Evolutionary conservation across 1,139 yeast species (phyloP).

Genomic region (Yamadazyma trypodendri): DNA sequence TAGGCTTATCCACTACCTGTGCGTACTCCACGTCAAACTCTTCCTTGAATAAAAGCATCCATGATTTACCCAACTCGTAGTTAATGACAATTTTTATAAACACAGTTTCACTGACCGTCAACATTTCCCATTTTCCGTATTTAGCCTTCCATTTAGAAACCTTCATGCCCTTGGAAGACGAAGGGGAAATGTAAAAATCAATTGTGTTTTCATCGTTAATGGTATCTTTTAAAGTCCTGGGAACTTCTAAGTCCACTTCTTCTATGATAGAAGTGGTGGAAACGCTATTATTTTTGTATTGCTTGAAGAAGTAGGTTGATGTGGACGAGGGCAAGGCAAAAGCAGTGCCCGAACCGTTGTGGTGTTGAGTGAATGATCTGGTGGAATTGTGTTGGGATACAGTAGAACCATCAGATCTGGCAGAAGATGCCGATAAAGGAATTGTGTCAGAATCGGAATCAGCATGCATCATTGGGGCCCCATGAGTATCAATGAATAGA

Average conservation of each 20-base stretch:
- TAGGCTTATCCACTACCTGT: constrained; percentile 37
- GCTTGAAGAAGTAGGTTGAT: constrained; percentile 41
- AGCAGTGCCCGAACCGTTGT: constrained; percentile 31
- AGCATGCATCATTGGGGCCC: constrained; percentile 5
- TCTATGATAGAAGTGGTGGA: constrained; percentile 6
- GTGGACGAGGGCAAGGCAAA: constrained; percentile 50
- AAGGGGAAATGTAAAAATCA: constrained; percentile 39
- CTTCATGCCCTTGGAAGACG: constrained; percentile 36
- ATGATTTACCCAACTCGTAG: constrained; percentile 30
- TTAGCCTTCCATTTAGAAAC: constrained; percentile 46
- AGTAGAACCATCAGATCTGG: constrained; percentile 13
- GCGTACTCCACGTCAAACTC: constrained; percentile 29
- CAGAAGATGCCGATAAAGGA: constrained; percentile 17
- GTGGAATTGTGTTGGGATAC: constrained; percentile 13
- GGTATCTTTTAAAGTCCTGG: constrained; percentile 35
- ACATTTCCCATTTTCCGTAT: constrained; percentile 48
- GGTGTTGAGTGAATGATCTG: constrained; percentile 17
- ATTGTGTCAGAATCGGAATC: constrained; percentile 19
- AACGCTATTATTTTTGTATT: constrained; percentile 14
- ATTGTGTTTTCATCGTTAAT: constrained; percentile 42
- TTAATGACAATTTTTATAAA: constrained; percentile 41
- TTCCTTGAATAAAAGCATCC: constrained; percentile 46
- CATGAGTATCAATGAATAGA: constrained; percentile 15
- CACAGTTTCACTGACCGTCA: constrained; percentile 35
- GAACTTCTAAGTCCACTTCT: constrained; percentile 28